Conservation (phyloP, 768 basidiomycete species). For the Lactarius quietus region DNA sequence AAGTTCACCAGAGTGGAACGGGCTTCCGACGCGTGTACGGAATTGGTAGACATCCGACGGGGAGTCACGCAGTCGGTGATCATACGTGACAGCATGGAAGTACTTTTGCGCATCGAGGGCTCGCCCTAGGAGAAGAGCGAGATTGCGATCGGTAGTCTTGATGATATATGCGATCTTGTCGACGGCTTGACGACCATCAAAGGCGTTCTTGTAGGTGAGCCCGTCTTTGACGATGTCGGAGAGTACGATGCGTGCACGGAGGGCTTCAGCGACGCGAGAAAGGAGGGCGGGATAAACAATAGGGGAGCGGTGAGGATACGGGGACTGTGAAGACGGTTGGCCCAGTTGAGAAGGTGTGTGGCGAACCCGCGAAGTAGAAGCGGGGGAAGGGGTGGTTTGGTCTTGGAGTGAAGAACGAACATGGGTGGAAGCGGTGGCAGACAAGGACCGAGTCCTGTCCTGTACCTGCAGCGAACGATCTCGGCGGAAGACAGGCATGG, state of each 20-base stretch:
- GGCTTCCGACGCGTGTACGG: constrained; percentile 73
- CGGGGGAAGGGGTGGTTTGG: constrained; percentile 29
- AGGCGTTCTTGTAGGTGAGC: constrained; percentile 92
- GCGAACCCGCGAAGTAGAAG: constrained; percentile 35
- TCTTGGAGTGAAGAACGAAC: constrained; percentile 44
- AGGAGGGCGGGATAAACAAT: constrained; percentile 94
- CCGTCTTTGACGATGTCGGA: constrained; percentile 90
- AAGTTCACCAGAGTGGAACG: constrained; percentile 76
- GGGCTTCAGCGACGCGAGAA: constrained; percentile 91
- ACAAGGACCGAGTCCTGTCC: constrained; percentile 77
- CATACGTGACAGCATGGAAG: constrained; percentile 99
- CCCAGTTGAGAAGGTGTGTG: constrained; percentile 30
- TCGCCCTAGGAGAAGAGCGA: constrained; percentile 91
- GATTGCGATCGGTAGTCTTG: constrained; percentile 95
- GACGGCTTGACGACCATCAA: constrained; percentile 96
- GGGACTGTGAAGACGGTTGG: constrained; percentile 29
- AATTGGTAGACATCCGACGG: constrained; percentile 92
- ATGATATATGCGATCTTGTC: constrained; percentile 98
- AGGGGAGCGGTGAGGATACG: constrained; percentile 52
- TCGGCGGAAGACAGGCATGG: constrained; percentile 56
- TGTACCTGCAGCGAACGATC: constrained; percentile 60
- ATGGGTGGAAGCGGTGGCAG: constrained; percentile 50
- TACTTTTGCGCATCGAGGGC: constrained; percentile 98
- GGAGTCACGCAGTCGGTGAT: constrained; percentile 90
- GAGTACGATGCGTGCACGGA: constrained; percentile 75